Percentiles rank a stretch among this genome's conserved stretches.
Evolutionary conservation across 2,329 filamentous ascomycete genomes (phyloP).

Genomic region (Didymella lethalis): DNA sequence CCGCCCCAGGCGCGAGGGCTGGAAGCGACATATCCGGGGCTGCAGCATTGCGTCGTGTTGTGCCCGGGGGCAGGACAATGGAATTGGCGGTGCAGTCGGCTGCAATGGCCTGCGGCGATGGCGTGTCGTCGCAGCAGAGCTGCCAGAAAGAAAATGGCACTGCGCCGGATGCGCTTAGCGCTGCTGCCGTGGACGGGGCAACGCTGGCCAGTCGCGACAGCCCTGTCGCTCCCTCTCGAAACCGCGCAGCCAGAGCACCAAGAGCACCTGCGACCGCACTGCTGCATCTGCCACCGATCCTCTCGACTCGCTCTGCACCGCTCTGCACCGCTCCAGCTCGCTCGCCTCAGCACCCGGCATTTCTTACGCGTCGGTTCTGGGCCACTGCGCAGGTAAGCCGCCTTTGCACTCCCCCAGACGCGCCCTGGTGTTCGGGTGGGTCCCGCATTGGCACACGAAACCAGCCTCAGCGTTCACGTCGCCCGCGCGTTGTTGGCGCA

Average conservation of each 20-base stretch:
- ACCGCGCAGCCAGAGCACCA: constrained; percentile 9
- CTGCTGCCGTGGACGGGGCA: constrained; percentile 1
- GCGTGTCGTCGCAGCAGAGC: constrained; percentile 31
- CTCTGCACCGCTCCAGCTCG: constrained; percentile 15
- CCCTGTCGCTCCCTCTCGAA: constrained; percentile 28
- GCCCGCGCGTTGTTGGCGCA: constrained; percentile 37
- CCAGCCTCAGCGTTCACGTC: constrained; percentile 44
- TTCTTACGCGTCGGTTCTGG: constrained; percentile 35
- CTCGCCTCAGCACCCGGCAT: constrained; percentile 19
- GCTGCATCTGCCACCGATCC: constrained; percentile 22
- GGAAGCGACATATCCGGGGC: constrained; percentile 66
- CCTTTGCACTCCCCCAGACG: constrained; percentile 29
- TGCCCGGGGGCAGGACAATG: constrained; percentile 25
- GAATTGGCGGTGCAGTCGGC: constrained; percentile 20
- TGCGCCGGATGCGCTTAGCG: constrained; percentile 38
- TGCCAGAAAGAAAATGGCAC: constrained; percentile 44
- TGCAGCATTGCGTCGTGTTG: constrained; percentile 65
- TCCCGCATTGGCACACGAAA: constrained; percentile 31
- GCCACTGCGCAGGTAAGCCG: constrained; percentile 21
- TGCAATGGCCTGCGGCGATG: constrained; percentile 31
- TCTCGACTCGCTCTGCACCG: constrained; percentile 6
- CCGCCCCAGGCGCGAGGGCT: constrained; percentile 58
- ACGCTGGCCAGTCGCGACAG: constrained; percentile 27
- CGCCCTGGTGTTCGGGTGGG: constrained; percentile 40
- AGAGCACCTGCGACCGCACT: constrained; percentile 21